These are phyloP conservation scores for Dictyostelium citrinum DNA, from an alignment of 78 protist species.

Conservation along the genomic window DNA sequence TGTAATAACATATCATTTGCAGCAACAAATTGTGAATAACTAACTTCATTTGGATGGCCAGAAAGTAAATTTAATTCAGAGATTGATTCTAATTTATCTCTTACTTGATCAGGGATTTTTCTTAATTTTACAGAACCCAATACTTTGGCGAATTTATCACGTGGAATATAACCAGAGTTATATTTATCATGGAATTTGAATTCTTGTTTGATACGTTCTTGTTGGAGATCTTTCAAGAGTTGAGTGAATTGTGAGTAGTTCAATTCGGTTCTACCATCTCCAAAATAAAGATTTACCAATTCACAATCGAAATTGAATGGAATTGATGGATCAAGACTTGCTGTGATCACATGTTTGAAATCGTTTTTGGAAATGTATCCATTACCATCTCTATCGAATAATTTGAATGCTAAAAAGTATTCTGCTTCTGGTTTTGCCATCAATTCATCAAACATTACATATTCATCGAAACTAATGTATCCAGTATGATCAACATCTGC, in stretches of 20 bases:
- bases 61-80: conserved; percentile 30
- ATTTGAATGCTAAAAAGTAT: conserved; percentile 71
- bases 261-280: conserved; percentile 32
- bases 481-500: conserved; percentile 76
- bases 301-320: conserved; percentile 75
- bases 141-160: conserved; percentile 58
- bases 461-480: conserved; percentile 59
- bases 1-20: conserved; percentile 66
- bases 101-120: conserved; percentile 57
- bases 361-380: conserved; percentile 69
- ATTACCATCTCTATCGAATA: conserved; percentile 78
- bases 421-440: conserved; percentile 79
- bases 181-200: conserved; percentile 27
- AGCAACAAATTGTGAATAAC: conserved; percentile 68
- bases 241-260: conserved; percentile 80
- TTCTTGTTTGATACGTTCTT: conserved; percentile 73
- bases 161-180: conserved; percentile 66
- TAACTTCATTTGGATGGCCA: conserved; percentile 53
- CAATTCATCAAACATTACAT: conserved; percentile 65
- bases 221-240: conserved; percentile 72
- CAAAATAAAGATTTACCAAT: conserved; percentile 57
- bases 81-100: conserved; percentile 27
- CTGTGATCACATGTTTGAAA: conserved; percentile 49
- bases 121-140: conserved; percentile 49
- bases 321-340: conserved; percentile 63